These are phyloP conservation scores for Pythium folliculosum DNA, from an alignment of 352 stramenopile genomes.

Conservation along the genomic window DNA sequence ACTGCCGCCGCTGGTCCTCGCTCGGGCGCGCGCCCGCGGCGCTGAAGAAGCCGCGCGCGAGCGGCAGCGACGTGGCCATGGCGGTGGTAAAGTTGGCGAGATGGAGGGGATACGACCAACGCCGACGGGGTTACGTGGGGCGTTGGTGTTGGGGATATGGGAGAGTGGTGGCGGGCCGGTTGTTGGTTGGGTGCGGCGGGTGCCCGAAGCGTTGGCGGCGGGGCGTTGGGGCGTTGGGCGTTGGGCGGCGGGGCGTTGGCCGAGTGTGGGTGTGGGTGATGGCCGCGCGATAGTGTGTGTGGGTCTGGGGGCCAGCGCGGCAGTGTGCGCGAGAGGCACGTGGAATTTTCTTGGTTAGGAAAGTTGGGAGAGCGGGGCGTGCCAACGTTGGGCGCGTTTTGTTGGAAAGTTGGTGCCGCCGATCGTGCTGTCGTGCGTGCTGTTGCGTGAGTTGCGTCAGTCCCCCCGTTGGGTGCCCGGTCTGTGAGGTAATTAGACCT, in stretches of 20 bases:
- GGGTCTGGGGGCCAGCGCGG: not conserved
- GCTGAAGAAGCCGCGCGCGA: constrained; percentile 78
- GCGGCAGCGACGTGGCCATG: constrained; percentile 67
- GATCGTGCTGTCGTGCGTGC: constrained; percentile 27
- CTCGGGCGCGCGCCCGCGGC: constrained; percentile 56
- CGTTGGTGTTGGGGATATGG: not conserved
- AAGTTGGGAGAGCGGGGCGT: not conserved
- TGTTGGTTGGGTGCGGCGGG: too few species aligned
- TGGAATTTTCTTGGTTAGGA: not conserved
- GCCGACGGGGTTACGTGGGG: not conserved
- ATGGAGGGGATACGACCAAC: not conserved
- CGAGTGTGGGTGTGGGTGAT: too few species aligned
- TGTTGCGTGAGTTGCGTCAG: constrained; percentile 18
- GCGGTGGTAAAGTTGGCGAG: not conserved
- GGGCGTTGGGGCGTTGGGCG: too few species aligned
- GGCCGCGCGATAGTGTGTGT: too few species aligned
- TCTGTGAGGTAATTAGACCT: constrained; percentile 16
- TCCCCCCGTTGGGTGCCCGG: constrained; percentile 3
- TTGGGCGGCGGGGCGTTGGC: too few species aligned
- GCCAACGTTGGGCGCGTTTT: constrained; percentile 1
- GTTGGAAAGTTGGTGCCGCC: not conserved
- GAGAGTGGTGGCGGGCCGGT: too few species aligned
- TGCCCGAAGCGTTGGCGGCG: too few species aligned
- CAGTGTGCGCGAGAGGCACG: not conserved
- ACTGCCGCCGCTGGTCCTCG: constrained; percentile 71